Percentiles rank a stretch among this genome's conserved stretches.
Evolutionary conservation across 768 basidiomycete species (phyloP).

Genomic region (Agrocybe chaxingu): DNA sequence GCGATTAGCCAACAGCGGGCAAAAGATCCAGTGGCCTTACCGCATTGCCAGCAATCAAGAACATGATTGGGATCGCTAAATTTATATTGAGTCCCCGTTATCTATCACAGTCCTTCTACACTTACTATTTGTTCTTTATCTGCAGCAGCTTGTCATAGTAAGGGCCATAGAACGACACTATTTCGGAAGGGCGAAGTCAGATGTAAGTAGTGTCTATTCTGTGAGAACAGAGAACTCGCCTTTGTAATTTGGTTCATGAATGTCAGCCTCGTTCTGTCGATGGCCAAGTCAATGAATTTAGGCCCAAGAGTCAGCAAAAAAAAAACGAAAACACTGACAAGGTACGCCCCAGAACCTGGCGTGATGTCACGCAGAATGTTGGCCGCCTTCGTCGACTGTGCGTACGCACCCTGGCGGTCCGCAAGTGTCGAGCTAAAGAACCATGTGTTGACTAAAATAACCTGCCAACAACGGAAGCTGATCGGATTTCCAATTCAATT

Average conservation of each 20-base stretch:
- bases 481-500: neutral
- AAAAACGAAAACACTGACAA: constrained; percentile 8
- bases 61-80: constrained; percentile 23
- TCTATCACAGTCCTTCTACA: neutral
- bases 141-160: constrained; percentile 19
- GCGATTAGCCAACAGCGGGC: neutral
- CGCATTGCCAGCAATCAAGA: constrained; percentile 29
- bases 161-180: constrained; percentile 24
- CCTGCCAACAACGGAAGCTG: neutral
- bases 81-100: neutral
- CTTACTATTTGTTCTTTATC: constrained; percentile 27
- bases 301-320: neutral
- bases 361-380: constrained; percentile 21
- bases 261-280: constrained; percentile 24
- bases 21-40: constrained; percentile 9
- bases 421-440: constrained; percentile 10
- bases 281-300: neutral
- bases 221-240: constrained; percentile 7
- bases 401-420: constrained; percentile 13
- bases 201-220: neutral
- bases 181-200: neutral
- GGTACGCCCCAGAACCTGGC: constrained; percentile 23
- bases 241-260: constrained; percentile 24
- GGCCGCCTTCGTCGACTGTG: constrained; percentile 16
- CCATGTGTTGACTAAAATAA: constrained; percentile 17